Base-by-base conservation (phyloP, 805 yeast genomes). In the Ogataea paraovalis region DNA sequence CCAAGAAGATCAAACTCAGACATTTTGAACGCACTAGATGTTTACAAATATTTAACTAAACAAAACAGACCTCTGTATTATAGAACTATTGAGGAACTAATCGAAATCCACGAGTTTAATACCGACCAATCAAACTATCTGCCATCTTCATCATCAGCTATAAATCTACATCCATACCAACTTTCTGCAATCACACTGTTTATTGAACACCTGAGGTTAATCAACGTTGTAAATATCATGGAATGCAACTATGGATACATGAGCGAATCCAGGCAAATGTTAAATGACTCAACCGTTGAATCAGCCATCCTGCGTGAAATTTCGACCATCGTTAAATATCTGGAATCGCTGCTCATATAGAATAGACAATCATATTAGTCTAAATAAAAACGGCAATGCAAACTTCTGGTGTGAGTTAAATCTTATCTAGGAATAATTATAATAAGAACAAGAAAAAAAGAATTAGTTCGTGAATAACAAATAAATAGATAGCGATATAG, bases 251-350 rank as follows among this genome's bases (percentile, higher is more conserved):
- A 51, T 41, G 58, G 58, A 18, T 39, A 43, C 36, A 44, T 47
- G 39, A 55, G 56, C 41, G 56, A 52, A 28, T 53, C 55, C n/a
- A 44, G 55, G 21, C 50, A 51, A 30, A 55, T 55, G 58, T 48
- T 55, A 4, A 41, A 38, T 20, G 58, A 55, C 41, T 48, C 50
- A 7, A 51, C 47, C 14, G 49, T 55, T 28, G 44, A 46, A 25
- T 20, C 41, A 13, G 55, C 49, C 13, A 55, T 55, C 23, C 33
- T 51, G 42, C 28, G 39, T 12, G 55, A 55, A 21, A 42, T 55
- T n/a, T 16, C 21, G 3, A 7, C 12, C 9, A 34, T 34, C 16
- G 20, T 34, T 18, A 16, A 34, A 7, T 34, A 34, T 10, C 16
- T 34, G 12, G 40, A 21, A 21, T 12, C 19, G 6, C 6, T 34